Evolutionary conservation across 768 basidiomycete genomes (phyloP).

Genomic region (Hortiboletus flavorubellus): DNA sequence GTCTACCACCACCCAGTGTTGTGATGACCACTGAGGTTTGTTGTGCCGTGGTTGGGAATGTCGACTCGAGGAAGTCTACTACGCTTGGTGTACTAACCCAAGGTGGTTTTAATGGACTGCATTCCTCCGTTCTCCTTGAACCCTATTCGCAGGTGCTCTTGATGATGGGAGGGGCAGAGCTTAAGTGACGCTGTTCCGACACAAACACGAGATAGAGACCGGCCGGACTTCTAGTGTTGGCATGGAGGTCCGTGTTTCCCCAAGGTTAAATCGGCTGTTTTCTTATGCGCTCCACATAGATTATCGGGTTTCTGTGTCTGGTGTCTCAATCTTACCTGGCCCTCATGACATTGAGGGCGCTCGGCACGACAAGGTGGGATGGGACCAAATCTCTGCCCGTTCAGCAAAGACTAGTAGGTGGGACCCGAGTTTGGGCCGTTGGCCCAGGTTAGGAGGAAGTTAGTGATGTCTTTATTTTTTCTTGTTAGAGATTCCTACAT

Average conservation of each 20-base stretch:
- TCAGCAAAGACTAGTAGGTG: slow-evolving; percentile 92
- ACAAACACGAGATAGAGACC: slow-evolving; percentile 97
- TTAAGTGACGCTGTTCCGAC: slow-evolving; percentile 87
- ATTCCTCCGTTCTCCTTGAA: slow-evolving; percentile 14
- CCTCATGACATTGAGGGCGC: slow-evolving; percentile 59
- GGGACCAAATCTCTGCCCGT: slow-evolving; percentile 91
- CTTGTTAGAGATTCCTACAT: too few relatives aligned
- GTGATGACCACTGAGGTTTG: slow-evolving; percentile 87
- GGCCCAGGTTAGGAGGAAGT: too few relatives aligned
- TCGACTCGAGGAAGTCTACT: slow-evolving; percentile 92
- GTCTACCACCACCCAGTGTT: slow-evolving; percentile 73
- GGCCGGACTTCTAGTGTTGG: slow-evolving; percentile 95
- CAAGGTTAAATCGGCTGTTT: neutral
- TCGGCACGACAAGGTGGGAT: slow-evolving; percentile 84
- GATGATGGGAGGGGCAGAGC: slow-evolving; percentile 82
- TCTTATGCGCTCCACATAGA: slow-evolving; percentile 42
- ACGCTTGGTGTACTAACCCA: slow-evolving; percentile 92
- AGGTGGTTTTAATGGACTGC: slow-evolving; percentile 43
- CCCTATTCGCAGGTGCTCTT: slow-evolving; percentile 49
- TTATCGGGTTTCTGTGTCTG: slow-evolving; percentile 80
- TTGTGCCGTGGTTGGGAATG: slow-evolving; percentile 94
- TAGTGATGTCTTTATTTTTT: too few relatives aligned
- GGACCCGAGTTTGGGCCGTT: too few relatives aligned
- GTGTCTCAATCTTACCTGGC: slow-evolving; percentile 75
- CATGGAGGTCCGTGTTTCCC: slow-evolving; percentile 72